These are phyloP conservation scores for Lactarius indigo DNA, from an alignment of 768 basidiomycete species.

Conservation along the genomic window DNA sequence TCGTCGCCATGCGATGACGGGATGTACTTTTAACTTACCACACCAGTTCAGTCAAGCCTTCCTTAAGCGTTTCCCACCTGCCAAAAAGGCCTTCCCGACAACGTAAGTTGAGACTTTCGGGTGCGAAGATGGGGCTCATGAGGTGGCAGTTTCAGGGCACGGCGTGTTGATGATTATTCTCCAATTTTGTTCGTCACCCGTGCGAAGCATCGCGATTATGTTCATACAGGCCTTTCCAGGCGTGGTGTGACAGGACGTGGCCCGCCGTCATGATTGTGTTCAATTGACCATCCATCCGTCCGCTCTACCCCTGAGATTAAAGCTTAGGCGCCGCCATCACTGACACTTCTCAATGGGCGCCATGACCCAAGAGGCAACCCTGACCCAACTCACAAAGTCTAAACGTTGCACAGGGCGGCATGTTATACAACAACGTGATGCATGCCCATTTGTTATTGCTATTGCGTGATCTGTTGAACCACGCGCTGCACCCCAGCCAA, in stretches of 20 bases:
- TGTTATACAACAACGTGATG: neutral
- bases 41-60: neutral
- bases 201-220: neutral
- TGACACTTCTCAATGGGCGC: neutral
- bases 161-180: neutral
- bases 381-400: neutral
- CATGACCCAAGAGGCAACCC: neutral
- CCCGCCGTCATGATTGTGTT: neutral
- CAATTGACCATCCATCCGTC: no score
- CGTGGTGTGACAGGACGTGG: neutral
- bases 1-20: neutral
- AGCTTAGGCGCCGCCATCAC: neutral
- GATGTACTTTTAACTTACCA: neutral
- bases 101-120: neutral
- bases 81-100: neutral
- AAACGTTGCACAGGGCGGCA: neutral
- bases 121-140: neutral
- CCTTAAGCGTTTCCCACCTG: neutral
- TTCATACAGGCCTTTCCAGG: neutral
- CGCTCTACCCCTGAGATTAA: neutral
- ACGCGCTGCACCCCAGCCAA: no score
- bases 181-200: neutral
- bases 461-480: no score
- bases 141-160: neutral
- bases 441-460: neutral